Conservation (phyloP, 2,329 filamentous ascomycete genomes). For the Alternaria sp. region DNA sequence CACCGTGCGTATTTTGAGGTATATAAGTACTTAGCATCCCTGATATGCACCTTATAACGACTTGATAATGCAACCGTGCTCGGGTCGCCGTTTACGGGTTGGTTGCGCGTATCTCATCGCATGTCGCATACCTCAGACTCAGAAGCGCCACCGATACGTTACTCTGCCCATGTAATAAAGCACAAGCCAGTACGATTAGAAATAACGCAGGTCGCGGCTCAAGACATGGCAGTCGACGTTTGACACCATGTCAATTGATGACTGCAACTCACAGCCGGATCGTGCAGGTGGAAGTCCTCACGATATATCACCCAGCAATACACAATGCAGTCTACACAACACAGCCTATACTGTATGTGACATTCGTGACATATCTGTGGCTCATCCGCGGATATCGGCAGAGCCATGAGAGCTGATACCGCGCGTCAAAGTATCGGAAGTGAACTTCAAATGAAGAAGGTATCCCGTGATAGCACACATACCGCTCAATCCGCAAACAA, state of each 20-base stretch:
- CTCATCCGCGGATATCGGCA: not conserved
- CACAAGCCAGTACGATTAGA: not conserved
- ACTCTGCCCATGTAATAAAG: not conserved
- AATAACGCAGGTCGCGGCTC: not conserved
- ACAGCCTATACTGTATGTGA: not conserved
- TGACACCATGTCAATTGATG: not conserved
- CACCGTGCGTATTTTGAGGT: not conserved
- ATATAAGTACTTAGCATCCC: not conserved
- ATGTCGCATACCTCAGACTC: not conserved
- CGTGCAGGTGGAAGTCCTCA: not conserved
- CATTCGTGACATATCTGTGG: not conserved
- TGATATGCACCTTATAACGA: not conserved
- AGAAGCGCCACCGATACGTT: constrained; percentile 4
- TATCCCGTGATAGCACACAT: not conserved
- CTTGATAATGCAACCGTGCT: not conserved
- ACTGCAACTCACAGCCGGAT: not conserved
- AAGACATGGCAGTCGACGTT: not conserved
- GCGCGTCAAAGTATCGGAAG: not conserved
- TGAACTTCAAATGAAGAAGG: not conserved
- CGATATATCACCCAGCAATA: not conserved
- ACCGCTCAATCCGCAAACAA: not conserved
- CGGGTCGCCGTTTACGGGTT: not conserved
- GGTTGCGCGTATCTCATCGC: not conserved
- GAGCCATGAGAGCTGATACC: not conserved
- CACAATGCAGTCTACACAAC: not conserved